These are phyloP conservation scores for slime mould (Dictyostelium discoideum) DNA, from an alignment of 78 protist genomes.

Conservation along the genomic window dicty_2.7 NC_007091.3:930501-931000, in stretches of 20 bases:
- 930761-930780: slow-evolving; percentile 43
- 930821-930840: slow-evolving; percentile 15
- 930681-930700: slow-evolving; percentile 6
- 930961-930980: slow-evolving; percentile 1
- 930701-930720: slow-evolving; percentile 22
- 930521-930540: slow-evolving; percentile 49
- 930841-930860: slow-evolving; percentile 46
- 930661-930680: slow-evolving; percentile 38
- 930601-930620: slow-evolving; percentile 35
- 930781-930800: slow-evolving; percentile 17
- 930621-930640: slow-evolving; percentile 34
- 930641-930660: slow-evolving; percentile 19
- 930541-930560: slow-evolving; percentile 31
- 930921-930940: slow-evolving; percentile 43
- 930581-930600: slow-evolving; percentile 7
- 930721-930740: slow-evolving; percentile 35
- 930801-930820: slow-evolving; percentile 19
- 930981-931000: slow-evolving; percentile 3
- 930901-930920: slow-evolving; percentile 40
- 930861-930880: slow-evolving; percentile 26
- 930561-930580: slow-evolving; percentile 20
- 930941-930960: slow-evolving; percentile 34
- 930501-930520: neutral
- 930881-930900: slow-evolving; percentile 21
- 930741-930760: slow-evolving; percentile 22